Percentiles rank a stretch among this genome's conserved stretches.
phyloP scores from a whole-genome alignment of 768 basidiomycete species.

The Cytidiella melzeri region DNA sequence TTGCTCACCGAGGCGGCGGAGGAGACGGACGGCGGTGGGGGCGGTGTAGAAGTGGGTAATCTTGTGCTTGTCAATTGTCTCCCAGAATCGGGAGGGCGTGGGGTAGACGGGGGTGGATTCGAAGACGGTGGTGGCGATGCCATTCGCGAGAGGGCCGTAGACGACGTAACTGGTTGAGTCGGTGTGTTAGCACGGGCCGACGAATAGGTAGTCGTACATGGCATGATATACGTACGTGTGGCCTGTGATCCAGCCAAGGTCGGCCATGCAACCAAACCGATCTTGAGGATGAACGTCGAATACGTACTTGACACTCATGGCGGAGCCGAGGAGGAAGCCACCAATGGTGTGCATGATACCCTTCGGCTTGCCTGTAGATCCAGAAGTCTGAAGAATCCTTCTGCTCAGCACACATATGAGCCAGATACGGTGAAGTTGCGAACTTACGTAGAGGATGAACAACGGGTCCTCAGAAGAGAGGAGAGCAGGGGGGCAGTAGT shows the following conservation, averaged over 20 bases:
- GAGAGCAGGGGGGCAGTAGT: conserved; percentile 82
- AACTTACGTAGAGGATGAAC: conserved; percentile 94
- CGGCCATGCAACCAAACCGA: conserved; percentile 96
- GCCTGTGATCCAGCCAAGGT: conserved; percentile 98
- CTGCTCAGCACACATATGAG: neutral
- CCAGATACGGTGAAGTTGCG: neutral
- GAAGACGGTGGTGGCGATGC: conserved; percentile 80
- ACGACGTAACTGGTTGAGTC: conserved; percentile 68
- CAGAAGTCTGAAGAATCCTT: conserved; percentile 69
- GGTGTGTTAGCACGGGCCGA: neutral
- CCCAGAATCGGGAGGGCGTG: conserved; percentile 94
- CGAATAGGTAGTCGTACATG: neutral
- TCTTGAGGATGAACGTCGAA: conserved; percentile 98
- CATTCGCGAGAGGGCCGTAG: conserved; percentile 86
- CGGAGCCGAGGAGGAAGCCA: conserved; percentile 88
- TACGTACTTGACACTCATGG: conserved; percentile 92
- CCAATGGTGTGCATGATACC: conserved; percentile 90
- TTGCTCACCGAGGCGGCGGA: conserved; percentile 78
- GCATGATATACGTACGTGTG: conserved; percentile 73
- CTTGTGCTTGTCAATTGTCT: conserved; percentile 87
- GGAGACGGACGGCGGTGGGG: conserved; percentile 89
- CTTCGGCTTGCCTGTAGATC: conserved; percentile 94
- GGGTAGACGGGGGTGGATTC: conserved; percentile 99
- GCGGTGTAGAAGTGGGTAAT: conserved; percentile 95
- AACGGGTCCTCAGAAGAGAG: conserved; percentile 92